These are phyloP conservation scores for Kalmanozyma brasiliensis DNA, from an alignment of 1,284 basidiomycete species.

Conservation along the genomic window DNA sequence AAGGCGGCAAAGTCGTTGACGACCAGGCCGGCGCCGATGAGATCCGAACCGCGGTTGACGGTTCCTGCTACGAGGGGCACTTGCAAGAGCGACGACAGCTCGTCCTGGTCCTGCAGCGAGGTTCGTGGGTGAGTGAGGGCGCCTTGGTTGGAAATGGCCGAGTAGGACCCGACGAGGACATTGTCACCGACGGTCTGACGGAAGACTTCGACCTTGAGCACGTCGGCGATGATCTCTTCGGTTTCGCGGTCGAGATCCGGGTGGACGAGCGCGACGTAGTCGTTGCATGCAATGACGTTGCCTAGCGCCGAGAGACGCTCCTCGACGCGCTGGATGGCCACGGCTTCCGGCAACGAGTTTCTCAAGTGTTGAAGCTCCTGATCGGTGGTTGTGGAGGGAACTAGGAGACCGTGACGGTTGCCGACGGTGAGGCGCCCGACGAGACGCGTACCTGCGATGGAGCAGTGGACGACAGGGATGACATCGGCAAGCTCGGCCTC, in stretches of 20 bases:
- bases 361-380: slow-evolving; percentile 98
- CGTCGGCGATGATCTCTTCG: slow-evolving; percentile 99
- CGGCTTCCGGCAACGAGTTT: slow-evolving; percentile 90
- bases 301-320: slow-evolving; percentile 95
- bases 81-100: slow-evolving; percentile 92
- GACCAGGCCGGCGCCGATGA: slow-evolving; percentile 95
- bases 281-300: slow-evolving; percentile 97
- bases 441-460: slow-evolving; percentile 93
- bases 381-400: slow-evolving; percentile 94
- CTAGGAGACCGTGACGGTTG: slow-evolving; percentile 87
- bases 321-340: slow-evolving; percentile 94
- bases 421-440: slow-evolving; percentile 92
- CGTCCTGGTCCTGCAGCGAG: slow-evolving; percentile 95
- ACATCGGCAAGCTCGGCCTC: slow-evolving; percentile 93
- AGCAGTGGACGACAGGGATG: slow-evolving; percentile 95
- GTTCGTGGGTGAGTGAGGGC: slow-evolving; percentile 98
- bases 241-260: slow-evolving; percentile 98
- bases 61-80: slow-evolving; percentile 96
- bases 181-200: slow-evolving; percentile 96
- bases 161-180: slow-evolving; percentile 95
- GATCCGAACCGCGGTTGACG: slow-evolving; percentile 96
- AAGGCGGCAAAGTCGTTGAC: slow-evolving; percentile 99
- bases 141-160: slow-evolving; percentile 93
- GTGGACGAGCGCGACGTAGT: slow-evolving; percentile 66
- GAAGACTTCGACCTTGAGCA: slow-evolving; percentile 98